Conservation (phyloP, 2,329 filamentous ascomycete genomes). For the Aspergillus sp. region DNA sequence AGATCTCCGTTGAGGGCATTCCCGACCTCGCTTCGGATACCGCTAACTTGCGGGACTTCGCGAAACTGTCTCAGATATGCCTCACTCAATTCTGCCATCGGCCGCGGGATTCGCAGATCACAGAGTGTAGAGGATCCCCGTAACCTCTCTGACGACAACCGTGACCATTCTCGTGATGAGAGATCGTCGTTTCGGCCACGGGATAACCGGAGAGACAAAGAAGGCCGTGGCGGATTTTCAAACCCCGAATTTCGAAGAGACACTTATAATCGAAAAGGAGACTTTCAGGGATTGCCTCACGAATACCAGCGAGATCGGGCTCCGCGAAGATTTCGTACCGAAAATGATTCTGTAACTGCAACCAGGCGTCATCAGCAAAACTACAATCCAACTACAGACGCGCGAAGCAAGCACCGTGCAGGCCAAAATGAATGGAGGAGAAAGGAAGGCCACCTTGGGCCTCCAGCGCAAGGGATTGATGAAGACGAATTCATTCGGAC, state of each 20-base stretch:
- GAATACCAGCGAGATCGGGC: background rate
- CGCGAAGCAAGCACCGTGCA: background rate
- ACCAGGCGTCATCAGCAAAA: background rate
- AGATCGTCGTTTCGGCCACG: background rate
- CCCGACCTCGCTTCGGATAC: constrained; percentile 11
- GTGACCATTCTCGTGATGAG: background rate
- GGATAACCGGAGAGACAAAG: background rate
- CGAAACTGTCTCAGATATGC: constrained; percentile 42
- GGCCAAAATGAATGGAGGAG: background rate
- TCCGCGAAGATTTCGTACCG: background rate
- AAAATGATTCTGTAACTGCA: background rate
- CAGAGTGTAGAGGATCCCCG: constrained; percentile 5
- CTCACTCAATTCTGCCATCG: constrained; percentile 68
- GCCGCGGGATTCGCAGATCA: constrained; percentile 61
- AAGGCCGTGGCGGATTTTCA: background rate
- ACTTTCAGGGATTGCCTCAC: background rate
- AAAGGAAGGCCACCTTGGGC: background rate
- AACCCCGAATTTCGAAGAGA: background rate
- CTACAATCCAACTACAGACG: background rate
- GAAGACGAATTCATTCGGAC: constrained; percentile 32
- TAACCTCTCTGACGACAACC: background rate
- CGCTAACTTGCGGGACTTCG: constrained; percentile 8
- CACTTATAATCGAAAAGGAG: background rate
- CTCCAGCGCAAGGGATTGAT: constrained; percentile 15
- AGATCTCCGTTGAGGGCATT: background rate